Conservation (phyloP, 441 rosid species). For the Melastoma candidum region DNA sequence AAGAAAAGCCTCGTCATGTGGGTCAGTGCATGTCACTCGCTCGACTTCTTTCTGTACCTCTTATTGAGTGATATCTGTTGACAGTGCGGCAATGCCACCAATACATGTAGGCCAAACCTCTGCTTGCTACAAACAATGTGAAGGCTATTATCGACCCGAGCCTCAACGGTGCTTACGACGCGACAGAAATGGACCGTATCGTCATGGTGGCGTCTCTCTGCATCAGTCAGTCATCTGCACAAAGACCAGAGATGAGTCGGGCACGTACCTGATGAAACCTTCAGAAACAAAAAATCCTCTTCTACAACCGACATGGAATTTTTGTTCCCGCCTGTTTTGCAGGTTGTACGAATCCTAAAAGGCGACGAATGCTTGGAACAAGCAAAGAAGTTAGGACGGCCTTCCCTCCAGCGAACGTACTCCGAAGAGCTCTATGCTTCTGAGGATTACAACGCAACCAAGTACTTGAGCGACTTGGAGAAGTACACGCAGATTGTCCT, state of each 20-base stretch:
- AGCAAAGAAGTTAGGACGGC: constrained; percentile 23
- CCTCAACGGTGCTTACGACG: constrained; percentile 37
- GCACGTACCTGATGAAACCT: constrained; percentile 27
- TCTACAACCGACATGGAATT: neutral
- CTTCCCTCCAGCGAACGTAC: constrained; percentile 47
- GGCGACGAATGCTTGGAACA: constrained; percentile 40
- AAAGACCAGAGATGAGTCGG: constrained; percentile 79
- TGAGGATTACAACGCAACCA: constrained; percentile 68
- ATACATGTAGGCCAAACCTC: constrained; percentile 59
- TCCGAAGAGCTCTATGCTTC: constrained; percentile 65
- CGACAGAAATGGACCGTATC: constrained; percentile 40
- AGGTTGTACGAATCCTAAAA: constrained; percentile 54
- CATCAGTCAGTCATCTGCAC: constrained; percentile 41
- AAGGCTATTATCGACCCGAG: constrained; percentile 61
- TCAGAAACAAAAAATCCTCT: no score
- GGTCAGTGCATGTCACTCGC: constrained; percentile 34
- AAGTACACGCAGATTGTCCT: constrained; percentile 51
- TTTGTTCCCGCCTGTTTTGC: constrained; percentile 7
- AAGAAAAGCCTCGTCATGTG: constrained; percentile 90
- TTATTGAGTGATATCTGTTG: constrained; percentile 1
- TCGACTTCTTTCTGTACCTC: neutral
- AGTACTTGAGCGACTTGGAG: constrained; percentile 41
- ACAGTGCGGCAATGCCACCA: no score
- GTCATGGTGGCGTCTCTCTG: constrained; percentile 53
- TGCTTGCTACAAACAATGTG: constrained; percentile 34